These are phyloP conservation scores for Ophiocordyceps australis DNA, from an alignment of 2,329 filamentous ascomycete species.

Conservation along the genomic window DNA sequence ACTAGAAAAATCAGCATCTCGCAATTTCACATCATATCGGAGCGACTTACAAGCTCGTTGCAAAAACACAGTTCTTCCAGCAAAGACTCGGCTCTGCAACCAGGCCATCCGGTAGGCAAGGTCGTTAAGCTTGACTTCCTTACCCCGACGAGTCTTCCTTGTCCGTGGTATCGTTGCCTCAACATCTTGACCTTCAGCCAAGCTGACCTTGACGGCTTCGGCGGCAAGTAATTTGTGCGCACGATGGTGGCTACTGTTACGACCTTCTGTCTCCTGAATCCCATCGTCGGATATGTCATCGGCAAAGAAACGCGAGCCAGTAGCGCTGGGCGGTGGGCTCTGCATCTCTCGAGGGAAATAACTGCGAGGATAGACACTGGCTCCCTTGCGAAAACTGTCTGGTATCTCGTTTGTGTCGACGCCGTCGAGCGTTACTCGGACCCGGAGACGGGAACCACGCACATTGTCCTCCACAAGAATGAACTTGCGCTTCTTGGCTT, in stretches of 20 bases:
- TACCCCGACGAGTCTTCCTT: slow-evolving; percentile 48
- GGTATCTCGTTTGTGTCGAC: slow-evolving; percentile 94
- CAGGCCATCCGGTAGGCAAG: slow-evolving; percentile 91
- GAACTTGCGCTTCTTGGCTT: slow-evolving; percentile 87
- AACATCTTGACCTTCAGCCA: slow-evolving; percentile 49
- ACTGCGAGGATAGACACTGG: slow-evolving; percentile 77
- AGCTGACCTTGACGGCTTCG: slow-evolving; percentile 40
- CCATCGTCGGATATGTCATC: slow-evolving; percentile 42
- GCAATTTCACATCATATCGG: too few relatives aligned
- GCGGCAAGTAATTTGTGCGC: slow-evolving; percentile 11
- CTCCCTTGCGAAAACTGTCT: slow-evolving; percentile 80
- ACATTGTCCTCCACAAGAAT: slow-evolving; percentile 86
- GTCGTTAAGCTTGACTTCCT: slow-evolving; percentile 85
- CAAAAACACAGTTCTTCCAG: slow-evolving; percentile 69
- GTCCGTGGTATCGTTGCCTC: slow-evolving; percentile 62
- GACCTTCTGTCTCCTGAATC: slow-evolving; percentile 30
- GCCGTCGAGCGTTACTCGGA: slow-evolving; percentile 81
- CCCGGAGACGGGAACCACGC: slow-evolving; percentile 62
- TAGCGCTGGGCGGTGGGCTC: slow-evolving; percentile 58
- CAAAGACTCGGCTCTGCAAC: slow-evolving; percentile 86
- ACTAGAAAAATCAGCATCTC: slow-evolving; percentile 30
- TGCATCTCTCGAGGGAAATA: slow-evolving; percentile 94
- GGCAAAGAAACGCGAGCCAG: slow-evolving; percentile 57
- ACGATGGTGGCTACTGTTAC: slow-evolving; percentile 17
- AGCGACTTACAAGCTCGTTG: slow-evolving; percentile 72